Evolutionary conservation across 805 yeast species (phyloP).

Genomic region (Sugiyamaella marilandica): DNA sequence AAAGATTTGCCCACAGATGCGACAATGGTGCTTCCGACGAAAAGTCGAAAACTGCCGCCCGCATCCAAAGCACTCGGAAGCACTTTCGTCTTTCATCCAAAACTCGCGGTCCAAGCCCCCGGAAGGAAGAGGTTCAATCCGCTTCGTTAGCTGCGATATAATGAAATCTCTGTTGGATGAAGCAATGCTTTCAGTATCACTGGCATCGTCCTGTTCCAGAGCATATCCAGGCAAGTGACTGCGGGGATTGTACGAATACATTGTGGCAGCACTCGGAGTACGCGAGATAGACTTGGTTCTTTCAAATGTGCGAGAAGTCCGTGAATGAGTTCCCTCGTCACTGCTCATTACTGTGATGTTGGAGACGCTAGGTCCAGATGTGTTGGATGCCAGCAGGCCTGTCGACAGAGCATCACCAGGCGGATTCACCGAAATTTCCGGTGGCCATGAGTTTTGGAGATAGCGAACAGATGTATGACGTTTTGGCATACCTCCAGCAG

Average conservation of each 20-base stretch:
- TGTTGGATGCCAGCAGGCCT: neutral
- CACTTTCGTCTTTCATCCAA: constrained; percentile 96
- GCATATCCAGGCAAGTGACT: constrained; percentile 25
- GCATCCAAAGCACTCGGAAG: constrained; percentile 81
- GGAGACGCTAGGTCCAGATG: constrained; percentile 3
- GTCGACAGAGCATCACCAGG: neutral
- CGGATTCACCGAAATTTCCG: neutral
- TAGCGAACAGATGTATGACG: constrained; percentile 2
- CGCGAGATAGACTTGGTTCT: constrained; percentile 13
- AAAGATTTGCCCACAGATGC: constrained; percentile 94
- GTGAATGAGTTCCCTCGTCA: neutral
- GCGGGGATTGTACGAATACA: constrained; percentile 19
- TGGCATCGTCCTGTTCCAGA: constrained; percentile 21
- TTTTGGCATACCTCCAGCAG: neutral
- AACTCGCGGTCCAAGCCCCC: constrained; percentile 60
- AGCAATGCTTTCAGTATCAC: constrained; percentile 26
- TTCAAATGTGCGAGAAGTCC: neutral
- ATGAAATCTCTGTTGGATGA: constrained; percentile 17
- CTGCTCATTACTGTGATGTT: constrained; percentile 1
- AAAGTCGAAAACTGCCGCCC: constrained; percentile 76
- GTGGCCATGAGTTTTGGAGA: constrained; percentile 6
- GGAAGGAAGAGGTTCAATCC: constrained; percentile 13
- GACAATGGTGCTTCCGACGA: constrained; percentile 88
- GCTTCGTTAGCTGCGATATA: constrained; percentile 12
- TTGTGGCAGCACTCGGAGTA: constrained; percentile 20